phyloP scores from a whole-genome alignment of 805 yeast genomes.

The Starmerella sp. region DNA sequence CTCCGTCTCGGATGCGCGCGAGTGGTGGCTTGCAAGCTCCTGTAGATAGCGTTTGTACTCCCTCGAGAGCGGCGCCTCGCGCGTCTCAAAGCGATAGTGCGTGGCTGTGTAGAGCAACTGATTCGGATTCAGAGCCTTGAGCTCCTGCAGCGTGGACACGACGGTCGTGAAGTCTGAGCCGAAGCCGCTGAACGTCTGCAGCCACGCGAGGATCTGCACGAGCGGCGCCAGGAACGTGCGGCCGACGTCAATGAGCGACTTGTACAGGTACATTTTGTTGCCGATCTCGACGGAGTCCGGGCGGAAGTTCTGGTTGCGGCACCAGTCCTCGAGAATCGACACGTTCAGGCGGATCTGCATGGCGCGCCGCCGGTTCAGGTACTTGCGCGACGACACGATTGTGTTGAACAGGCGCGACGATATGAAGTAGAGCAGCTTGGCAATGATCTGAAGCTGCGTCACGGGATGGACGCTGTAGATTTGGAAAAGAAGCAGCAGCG shows the following conservation, averaged over 20 bases:
- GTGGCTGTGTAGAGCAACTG: conserved; percentile 64
- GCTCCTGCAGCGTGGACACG: conserved; percentile 40
- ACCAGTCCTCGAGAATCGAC: conserved; percentile 88
- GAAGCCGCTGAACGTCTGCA: conserved; percentile 71
- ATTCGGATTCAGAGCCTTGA: conserved; percentile 50
- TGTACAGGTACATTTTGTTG: conserved; percentile 33
- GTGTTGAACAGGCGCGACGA: conserved; percentile 63
- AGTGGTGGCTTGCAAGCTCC: conserved; percentile 28
- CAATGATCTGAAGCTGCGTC: conserved; percentile 63
- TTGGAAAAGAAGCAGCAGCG: conserved; percentile 73
- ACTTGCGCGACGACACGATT: conserved; percentile 48
- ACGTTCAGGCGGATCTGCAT: conserved; percentile 80
- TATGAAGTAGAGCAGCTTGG: conserved; percentile 69
- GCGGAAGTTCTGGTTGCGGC: conserved; percentile 52
- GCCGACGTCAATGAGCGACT: conserved; percentile 53
- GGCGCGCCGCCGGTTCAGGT: conserved; percentile 70
- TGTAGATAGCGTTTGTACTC: conserved; percentile 37
- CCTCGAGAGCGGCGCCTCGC: conserved; percentile 57
- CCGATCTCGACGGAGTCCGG: conserved; percentile 28
- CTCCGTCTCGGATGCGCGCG: conserved; percentile 5
- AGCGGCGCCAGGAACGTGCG: conserved; percentile 58
- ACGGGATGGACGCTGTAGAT: conserved; percentile 70
- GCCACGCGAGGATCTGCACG: conserved; percentile 75
- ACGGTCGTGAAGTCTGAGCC: conserved; percentile 38
- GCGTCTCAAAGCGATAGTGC: conserved; percentile 72